Evolutionary conservation across 306 rosid species (phyloP), one percentile per base, ranked within the genome.

Genomic region (Gillenia trifoliata): DNA sequence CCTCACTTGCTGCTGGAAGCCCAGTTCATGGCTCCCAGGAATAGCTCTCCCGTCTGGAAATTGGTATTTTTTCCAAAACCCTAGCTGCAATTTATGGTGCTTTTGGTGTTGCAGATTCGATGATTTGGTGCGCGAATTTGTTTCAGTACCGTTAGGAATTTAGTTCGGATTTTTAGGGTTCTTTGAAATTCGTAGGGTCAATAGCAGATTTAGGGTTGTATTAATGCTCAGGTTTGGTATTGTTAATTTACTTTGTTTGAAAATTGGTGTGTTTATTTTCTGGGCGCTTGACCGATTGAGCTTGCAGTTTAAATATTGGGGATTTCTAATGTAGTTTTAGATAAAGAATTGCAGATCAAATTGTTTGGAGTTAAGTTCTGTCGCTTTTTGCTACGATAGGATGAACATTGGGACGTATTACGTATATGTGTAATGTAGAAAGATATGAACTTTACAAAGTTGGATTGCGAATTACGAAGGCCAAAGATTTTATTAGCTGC

Each of bases 41-140:
- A n/a, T n/a, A n/a, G n/a, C n/a, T 79, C 64, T 26, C 64, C 31
- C 56, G 74, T 73, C 77, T 64, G 68, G 79, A 74, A 75, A 81
- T 73, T 64, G 36, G 64, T 81, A 79, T 30, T 85, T 85, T n/a
- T n/a, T n/a, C 64, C 76, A 59, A 86, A 89, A 89, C 96, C 96
- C 93, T 89, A 93, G 87, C 70, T 81, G 47, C 71, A 30, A 83
- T 72, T 81, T 76, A 66, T 65, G 77, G 74, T 65, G 78, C 71
- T n/a, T 81, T 69, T 79, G 47, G 61, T 19, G 70, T 82, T 86
- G n/a, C n/a, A 73, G 91, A 87, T 84, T 86, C 62, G 86, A 68
- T 77, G 69, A 69, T 73, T 75, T 68, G 79, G 69, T n/a, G n/a
- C 64, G 60, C 64, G 55, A 64, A 75, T 74, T 72, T 31, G 57